phyloP scores from a whole-genome alignment of 148 eudicot genomes.

The Vaccinium darrowii region DNA sequence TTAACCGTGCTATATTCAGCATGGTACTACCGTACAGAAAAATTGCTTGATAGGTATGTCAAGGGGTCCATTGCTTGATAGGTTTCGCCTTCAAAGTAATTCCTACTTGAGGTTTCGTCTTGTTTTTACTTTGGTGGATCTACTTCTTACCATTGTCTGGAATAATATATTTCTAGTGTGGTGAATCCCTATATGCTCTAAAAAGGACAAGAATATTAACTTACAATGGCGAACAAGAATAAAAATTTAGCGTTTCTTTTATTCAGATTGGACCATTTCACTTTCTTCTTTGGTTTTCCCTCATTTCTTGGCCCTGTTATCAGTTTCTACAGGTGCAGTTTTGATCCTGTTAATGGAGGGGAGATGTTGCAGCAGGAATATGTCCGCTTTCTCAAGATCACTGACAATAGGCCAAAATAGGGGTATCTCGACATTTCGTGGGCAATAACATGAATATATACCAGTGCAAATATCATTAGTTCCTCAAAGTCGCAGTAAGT shows the following conservation, averaged over 20 bases:
- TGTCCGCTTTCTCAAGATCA: conserved; percentile 62
- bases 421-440: background rate
- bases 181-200: too few relatives aligned
- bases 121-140: background rate
- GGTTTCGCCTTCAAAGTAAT: background rate
- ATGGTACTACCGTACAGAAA: background rate
- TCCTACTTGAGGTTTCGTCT: background rate
- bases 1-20: background rate
- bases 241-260: background rate
- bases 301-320: conserved; percentile 5
- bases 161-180: too few relatives aligned
- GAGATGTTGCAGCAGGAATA: conserved; percentile 80
- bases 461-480: conserved; percentile 4
- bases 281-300: background rate
- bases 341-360: conserved; percentile 86
- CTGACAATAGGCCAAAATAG: conserved; percentile 51
- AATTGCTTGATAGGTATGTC: background rate
- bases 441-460: background rate
- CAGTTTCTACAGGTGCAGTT: conserved; percentile 87
- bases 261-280: background rate
- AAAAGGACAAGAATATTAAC: too few relatives aligned
- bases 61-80: background rate
- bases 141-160: too few relatives aligned
- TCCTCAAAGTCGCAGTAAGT: background rate
- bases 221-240: too few relatives aligned